These are phyloP conservation scores for Arabidopsis suecica DNA, from an alignment of 345 rosid species.

Conservation along the genomic window DNA sequence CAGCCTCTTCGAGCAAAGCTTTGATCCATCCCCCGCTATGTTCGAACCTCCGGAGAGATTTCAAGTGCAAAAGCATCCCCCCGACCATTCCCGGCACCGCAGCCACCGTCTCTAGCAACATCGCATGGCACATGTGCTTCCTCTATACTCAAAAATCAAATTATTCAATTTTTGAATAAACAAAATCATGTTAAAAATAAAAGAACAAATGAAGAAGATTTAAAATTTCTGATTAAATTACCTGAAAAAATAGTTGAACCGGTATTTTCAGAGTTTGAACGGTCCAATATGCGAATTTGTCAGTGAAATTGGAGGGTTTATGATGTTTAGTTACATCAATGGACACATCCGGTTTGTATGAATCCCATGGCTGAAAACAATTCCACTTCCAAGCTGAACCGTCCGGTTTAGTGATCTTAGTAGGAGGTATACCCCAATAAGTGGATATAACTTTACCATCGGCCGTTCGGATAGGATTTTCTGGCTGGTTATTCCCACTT, in stretches of 20 bases:
- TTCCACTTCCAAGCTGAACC: constrained; percentile 80
- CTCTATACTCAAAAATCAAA: constrained; percentile 39
- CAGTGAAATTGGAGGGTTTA: constrained; percentile 52
- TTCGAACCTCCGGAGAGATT: constrained; percentile 62
- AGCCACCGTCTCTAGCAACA: constrained; percentile 68
- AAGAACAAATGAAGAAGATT: background rate
- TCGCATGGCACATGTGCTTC: constrained; percentile 73
- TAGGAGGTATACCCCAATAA: constrained; percentile 64
- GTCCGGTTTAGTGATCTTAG: constrained; percentile 55
- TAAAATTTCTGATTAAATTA: constrained; percentile 4
- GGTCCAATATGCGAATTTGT: constrained; percentile 64
- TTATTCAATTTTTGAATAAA: no score
- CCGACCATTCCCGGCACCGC: constrained; percentile 77
- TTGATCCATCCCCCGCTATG: constrained; percentile 78
- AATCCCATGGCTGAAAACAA: constrained; percentile 74
- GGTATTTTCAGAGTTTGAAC: constrained; percentile 65
- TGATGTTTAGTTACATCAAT: constrained; percentile 67
- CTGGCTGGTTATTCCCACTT: constrained; percentile 15
- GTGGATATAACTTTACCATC: constrained; percentile 47
- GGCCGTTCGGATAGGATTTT: constrained; percentile 20
- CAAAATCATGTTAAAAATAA: no score
- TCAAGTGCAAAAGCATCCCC: constrained; percentile 67
- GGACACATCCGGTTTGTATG: constrained; percentile 59
- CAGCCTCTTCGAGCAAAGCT: constrained; percentile 69
- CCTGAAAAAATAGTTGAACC: constrained; percentile 59